phyloP scores from a whole-genome alignment of 139 green algal genomes.

The Chlorella sorokiniana region DNA sequence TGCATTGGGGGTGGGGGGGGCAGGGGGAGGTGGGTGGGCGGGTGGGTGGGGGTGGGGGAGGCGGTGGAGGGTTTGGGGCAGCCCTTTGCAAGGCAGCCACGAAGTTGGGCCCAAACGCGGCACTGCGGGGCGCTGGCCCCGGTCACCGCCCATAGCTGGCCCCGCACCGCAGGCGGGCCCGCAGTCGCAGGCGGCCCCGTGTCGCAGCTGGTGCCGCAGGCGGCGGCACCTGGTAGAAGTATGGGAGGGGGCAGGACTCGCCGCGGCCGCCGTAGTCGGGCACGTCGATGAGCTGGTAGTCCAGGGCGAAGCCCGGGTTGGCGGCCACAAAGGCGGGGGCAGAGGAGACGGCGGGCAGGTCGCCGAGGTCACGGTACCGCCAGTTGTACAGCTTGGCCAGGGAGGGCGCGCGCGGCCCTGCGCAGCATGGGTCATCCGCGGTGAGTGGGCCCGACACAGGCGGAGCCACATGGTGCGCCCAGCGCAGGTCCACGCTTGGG shows the following conservation, averaged over 20 bases:
- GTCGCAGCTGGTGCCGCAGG: not conserved
- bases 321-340: conserved; percentile 60
- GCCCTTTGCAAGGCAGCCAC: not conserved
- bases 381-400: conserved; percentile 97
- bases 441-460: not conserved
- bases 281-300: conserved; percentile 96
- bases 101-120: not conserved
- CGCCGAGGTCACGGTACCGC: conserved; percentile 88
- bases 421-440: not conserved
- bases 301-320: conserved; percentile 90
- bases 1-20: too few species aligned
- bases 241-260: conserved; percentile 84
- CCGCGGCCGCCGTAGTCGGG: conserved; percentile 80
- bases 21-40: not conserved
- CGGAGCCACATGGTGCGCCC: not conserved
- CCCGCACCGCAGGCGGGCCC: not conserved
- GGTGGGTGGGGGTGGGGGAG: not conserved
- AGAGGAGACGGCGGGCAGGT: conserved; percentile 79
- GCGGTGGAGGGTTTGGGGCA: not conserved
- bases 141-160: not conserved
- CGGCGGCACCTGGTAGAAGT: conserved; percentile 84
- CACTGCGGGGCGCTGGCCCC: too few species aligned
- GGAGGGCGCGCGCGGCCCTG: conserved; percentile 84
- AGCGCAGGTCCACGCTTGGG: too few species aligned
- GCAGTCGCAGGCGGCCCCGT: not conserved